Percentiles rank a stretch among this genome's conserved stretches.
Conservation (phyloP, 192 early-diverging fungal genomes). For the Jimgerdemannia flammicorona region DNA sequence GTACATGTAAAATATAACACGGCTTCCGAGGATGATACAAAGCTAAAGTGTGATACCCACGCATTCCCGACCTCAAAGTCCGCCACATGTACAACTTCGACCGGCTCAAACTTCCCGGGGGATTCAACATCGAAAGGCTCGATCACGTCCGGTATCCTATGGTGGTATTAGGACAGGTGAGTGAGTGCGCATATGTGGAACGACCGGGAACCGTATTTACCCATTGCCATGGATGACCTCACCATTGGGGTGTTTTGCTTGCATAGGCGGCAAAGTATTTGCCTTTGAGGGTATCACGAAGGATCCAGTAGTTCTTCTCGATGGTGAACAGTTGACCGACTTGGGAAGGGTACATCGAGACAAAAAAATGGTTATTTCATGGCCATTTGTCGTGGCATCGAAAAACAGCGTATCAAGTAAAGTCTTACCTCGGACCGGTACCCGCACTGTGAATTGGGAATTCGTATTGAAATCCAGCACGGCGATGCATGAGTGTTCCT, state of each 20-base stretch:
- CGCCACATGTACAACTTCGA: neutral
- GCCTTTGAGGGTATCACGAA: conserved; percentile 36
- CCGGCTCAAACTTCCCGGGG: neutral
- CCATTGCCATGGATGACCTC: neutral
- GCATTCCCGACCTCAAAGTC: neutral
- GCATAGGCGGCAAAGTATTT: conserved; percentile 34
- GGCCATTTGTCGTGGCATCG: too few relatives aligned
- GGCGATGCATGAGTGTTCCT: conserved; percentile 37
- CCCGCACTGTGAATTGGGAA: conserved; percentile 41
- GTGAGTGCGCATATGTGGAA: too few relatives aligned
- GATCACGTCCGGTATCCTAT: neutral
- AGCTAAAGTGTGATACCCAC: neutral
- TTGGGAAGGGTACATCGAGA: neutral
- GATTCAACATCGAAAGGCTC: neutral
- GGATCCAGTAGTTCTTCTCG: conserved; percentile 43
- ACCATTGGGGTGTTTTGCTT: neutral
- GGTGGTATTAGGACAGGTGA: too few relatives aligned
- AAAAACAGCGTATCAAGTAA: too few relatives aligned
- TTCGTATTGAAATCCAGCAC: conserved; percentile 54
- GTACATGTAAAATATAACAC: too few relatives aligned
- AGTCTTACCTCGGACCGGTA: conserved; percentile 36
- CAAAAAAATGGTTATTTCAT: too few relatives aligned
- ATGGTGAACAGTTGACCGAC: conserved; percentile 36
- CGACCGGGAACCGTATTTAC: conserved; percentile 15
- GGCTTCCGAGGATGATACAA: neutral